Base-by-base conservation (phyloP, 257 asterid species). In the Ophiorrhiza pumila region DNA sequence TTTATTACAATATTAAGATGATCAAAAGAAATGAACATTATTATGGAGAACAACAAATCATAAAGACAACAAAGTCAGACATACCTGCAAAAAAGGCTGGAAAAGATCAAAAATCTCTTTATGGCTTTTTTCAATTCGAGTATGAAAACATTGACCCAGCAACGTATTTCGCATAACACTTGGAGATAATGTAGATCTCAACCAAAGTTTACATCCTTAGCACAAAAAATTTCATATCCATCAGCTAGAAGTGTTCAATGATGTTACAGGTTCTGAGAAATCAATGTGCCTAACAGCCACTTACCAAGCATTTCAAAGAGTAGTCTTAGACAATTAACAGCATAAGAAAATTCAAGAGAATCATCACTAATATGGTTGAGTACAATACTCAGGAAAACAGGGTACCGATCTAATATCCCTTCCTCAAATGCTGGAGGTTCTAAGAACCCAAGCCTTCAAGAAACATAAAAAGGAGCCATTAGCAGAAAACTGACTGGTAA, bases 51-150 rank as follows among this genome's bases (percentile, higher is more conserved):
- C 45, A 62, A 66, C 37, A 45, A 43, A 39, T 0, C 66, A 68
- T 12, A 32, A 43, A 37, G 32, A 41, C 65, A 8, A 74, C 32
- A 52, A 55, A 22, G 43, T 31, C 42, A 76, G 75, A 85, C 87
- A 76, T 88, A 81, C 99, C 99, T 90, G 98, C 80, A 94, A 87
- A 79, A 94, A 90, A 35, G 99, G 99, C 80, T 79, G 85, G 91
- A 94, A 92, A 78, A 94, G 99, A 88, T 94, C 99, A 83, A 94
- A 94, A 71, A 94, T 94, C 74, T 94, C 99, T 88, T 94, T 94
- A 79, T 94, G 99, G 84, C 85, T 91, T 88, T 94, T 94, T 90
- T 94, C 99, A 77, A 84, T 88, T 83, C 97, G 94, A 77, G 97
- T 90, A 76, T 94, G 99, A 83, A 94, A 94, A 85, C 98, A 94